Percentiles rank a stretch among this genome's conserved stretches.
phyloP scores from a whole-genome alignment of 2,329 filamentous ascomycete species.

The Colletotrichum noveboracense region DNA sequence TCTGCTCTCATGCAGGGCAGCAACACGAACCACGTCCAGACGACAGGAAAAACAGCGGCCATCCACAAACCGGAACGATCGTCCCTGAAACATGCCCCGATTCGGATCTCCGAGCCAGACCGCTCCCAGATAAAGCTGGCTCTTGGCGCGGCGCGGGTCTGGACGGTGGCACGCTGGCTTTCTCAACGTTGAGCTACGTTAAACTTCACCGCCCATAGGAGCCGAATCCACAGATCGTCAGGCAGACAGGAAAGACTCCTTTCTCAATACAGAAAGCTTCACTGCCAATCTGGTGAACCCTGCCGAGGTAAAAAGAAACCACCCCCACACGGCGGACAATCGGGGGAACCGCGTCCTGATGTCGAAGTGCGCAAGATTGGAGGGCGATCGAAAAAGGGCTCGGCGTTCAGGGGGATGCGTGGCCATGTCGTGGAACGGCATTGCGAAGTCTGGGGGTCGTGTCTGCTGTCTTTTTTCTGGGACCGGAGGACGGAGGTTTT shows the following conservation, averaged over 20 bases:
- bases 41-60: background rate
- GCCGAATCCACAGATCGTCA: background rate
- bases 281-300: background rate
- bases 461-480: background rate
- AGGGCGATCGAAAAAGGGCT: background rate
- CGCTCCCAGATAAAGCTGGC: background rate
- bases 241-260: background rate
- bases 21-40: background rate
- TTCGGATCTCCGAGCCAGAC: background rate
- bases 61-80: background rate
- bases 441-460: background rate
- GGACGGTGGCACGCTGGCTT: background rate
- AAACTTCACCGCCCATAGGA: background rate
- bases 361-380: background rate
- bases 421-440: background rate
- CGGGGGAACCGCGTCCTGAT: background rate
- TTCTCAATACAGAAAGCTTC: background rate
- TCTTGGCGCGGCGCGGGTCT: background rate
- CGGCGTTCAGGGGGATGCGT: background rate
- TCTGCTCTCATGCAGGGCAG: background rate
- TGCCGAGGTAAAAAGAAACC: background rate
- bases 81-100: background rate
- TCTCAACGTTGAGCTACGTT: background rate
- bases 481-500: constrained; percentile 1
- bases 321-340: background rate